Base-by-base conservation (phyloP, 139 green algal genomes). In the Haematococcus sp. region DNA sequence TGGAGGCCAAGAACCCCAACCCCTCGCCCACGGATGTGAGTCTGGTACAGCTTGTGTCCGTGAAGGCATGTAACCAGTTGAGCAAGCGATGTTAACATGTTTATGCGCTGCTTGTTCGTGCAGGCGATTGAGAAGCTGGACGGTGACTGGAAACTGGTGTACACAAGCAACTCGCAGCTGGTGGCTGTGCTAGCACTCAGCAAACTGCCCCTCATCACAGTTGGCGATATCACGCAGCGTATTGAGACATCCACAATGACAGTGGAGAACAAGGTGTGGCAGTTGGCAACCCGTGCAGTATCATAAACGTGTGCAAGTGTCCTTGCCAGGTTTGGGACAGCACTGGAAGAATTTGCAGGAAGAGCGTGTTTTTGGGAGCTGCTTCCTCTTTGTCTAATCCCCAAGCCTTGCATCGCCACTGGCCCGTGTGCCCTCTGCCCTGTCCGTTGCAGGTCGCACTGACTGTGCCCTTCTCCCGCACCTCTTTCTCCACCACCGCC, bases 1-100 rank as follows among this genome's bases (percentile, higher is more conserved):
- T 98, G 63, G 94, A 98, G 83, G 93, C 93, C 17, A 76, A 77
- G 49, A 98, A 94, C 82, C 93, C 93, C 25, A 94, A 78, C 3
- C 84, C 90, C 1, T 85, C 83, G 23, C 85, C 89, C 22, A 92
- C 87, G 63, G 88, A 95, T 40, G 79, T 87, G 17, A 23, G 76
- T 31, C 28, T 13, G 13, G 34, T n/a, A 19, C 9, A 33, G 25
- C n/a, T 65, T 60, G 52, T 49, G 40, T 49, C 40, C 7, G 40
- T 49, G 40, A 11, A 7, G 40, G 40, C 40, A 11, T n/a, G n/a
- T n/a, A n/a, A n/a, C n/a, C n/a, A n/a, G n/a, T n/a, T n/a, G n/a
- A n/a, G n/a, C n/a, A n/a, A n/a, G n/a, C n/a, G n/a, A n/a, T n/a
- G n/a, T n/a, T n/a, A n/a, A n/a, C n/a, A n/a, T n/a, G n/a, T n/a